Conservation (phyloP, 2,329 filamentous ascomycete species). For the Alternaria postmessia region DNA sequence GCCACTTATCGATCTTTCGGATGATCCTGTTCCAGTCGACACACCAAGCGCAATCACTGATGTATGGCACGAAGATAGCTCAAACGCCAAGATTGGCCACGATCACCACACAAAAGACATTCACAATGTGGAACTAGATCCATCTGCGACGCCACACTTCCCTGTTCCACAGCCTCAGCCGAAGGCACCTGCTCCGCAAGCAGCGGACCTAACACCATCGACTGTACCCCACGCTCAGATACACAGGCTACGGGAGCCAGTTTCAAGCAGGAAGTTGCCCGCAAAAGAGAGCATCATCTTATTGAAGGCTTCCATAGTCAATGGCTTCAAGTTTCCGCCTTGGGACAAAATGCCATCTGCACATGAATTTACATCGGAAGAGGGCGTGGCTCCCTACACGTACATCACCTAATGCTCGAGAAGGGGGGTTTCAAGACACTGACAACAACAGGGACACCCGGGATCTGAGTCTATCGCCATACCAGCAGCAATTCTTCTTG, state of each 20-base stretch:
- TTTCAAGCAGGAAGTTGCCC: constrained; percentile 67
- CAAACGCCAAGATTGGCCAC: neutral
- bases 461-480: constrained; percentile 74
- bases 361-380: constrained; percentile 66
- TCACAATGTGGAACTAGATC: neutral
- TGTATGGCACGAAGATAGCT: constrained; percentile 18
- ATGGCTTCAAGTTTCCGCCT: constrained; percentile 83
- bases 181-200: neutral
- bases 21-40: constrained; percentile 1
- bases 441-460: constrained; percentile 65
- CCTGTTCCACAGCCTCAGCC: neutral
- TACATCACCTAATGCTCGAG: constrained; percentile 47
- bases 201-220: constrained; percentile 9
- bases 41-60: constrained; percentile 20
- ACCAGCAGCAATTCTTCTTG: constrained; percentile 78
- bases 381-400: constrained; percentile 67
- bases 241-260: constrained; percentile 55
- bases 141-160: neutral
- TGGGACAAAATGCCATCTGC: constrained; percentile 73
- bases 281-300: constrained; percentile 79
- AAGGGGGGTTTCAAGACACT: neutral
- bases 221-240: constrained; percentile 33
- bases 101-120: neutral
- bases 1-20: constrained; percentile 19
- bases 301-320: constrained; percentile 77